phyloP scores from a whole-genome alignment of 129 eudicot species.

The Flaveria bidentis region DNA sequence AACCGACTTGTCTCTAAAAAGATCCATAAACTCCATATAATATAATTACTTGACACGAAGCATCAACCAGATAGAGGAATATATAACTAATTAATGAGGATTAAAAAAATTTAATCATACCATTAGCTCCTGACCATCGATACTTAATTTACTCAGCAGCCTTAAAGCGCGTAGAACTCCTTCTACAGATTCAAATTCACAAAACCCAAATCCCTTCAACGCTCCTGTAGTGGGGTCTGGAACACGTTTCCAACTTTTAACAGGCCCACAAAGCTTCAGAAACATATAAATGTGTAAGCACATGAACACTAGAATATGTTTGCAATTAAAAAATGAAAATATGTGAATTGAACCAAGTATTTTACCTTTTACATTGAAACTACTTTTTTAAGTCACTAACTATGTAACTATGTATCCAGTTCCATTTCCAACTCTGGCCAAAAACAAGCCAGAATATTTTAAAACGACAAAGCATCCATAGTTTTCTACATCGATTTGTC shows the following conservation, averaged over 20 bases:
- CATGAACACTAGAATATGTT: not conserved
- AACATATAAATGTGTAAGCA: not conserved
- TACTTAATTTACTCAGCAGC: conserved; percentile 71
- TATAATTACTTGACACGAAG: not conserved
- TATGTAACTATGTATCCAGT: not conserved
- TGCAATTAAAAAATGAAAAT: not conserved
- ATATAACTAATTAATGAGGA: conserved; percentile 12
- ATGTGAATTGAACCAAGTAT: not conserved
- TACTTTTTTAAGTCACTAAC: not conserved
- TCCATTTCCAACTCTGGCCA: not conserved
- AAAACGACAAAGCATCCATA: too few relatives aligned
- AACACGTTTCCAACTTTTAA: conserved; percentile 93
- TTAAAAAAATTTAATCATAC: conserved; percentile 40
- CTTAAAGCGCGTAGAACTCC: conserved; percentile 94
- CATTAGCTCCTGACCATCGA: conserved; percentile 94
- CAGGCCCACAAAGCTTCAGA: conserved; percentile 91
- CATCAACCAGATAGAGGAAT: not conserved
- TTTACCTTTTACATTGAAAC: not conserved
- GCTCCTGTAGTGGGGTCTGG: conserved; percentile 86
- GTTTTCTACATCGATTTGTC: not conserved
- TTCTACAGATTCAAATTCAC: conserved; percentile 97
- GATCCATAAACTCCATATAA: not conserved
- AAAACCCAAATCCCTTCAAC: conserved; percentile 81
- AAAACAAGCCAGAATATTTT: not conserved
- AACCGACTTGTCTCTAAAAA: not conserved